Percentiles rank a stretch among this genome's conserved stretches.
phyloP scores from a whole-genome alignment of 768 basidiomycete species.

The Postia placenta region DNA sequence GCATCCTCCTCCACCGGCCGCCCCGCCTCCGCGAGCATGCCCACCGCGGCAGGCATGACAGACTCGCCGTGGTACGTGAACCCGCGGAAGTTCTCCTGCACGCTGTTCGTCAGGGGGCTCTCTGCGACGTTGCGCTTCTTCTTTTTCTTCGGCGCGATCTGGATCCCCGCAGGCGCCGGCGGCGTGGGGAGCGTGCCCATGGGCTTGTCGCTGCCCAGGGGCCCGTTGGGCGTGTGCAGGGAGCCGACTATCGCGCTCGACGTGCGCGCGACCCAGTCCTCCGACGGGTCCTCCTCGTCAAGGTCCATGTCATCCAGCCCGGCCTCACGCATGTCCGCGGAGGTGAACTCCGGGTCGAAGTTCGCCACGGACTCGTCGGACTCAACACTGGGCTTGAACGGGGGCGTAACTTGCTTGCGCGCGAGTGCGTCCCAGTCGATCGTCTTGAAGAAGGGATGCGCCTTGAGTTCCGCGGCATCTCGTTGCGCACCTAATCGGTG shows the following conservation, averaged over 20 bases:
- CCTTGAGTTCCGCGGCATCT: constrained; percentile 91
- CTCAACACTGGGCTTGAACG: constrained; percentile 97
- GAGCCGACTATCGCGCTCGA: constrained; percentile 25
- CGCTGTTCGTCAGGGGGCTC: constrained; percentile 78
- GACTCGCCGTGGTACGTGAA: constrained; percentile 85
- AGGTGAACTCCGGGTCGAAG: constrained; percentile 97
- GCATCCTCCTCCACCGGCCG: constrained; percentile 19
- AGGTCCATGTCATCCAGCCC: constrained; percentile 41
- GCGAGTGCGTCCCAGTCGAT: constrained; percentile 92
- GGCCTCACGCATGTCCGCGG: constrained; percentile 77
- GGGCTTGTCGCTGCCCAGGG: constrained; percentile 45
- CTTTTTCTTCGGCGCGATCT: constrained; percentile 46
- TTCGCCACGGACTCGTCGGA: constrained; percentile 98
- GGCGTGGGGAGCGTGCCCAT: constrained; percentile 9
- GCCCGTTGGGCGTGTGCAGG: constrained; percentile 68
- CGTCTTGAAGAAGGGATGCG: constrained; percentile 86
- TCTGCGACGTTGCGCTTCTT: constrained; percentile 31
- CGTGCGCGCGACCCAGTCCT: constrained; percentile 55
- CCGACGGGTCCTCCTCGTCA: constrained; percentile 57
- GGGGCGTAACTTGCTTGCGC: constrained; percentile 87
- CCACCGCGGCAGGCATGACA: constrained; percentile 35
- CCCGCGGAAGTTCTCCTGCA: constrained; percentile 95
- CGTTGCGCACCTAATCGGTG: constrained; percentile 89
- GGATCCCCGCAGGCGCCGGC: constrained; percentile 29
- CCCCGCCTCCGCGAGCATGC: constrained; percentile 29